Evolutionary conservation across 768 basidiomycete genomes (phyloP).

Genomic region (Auriscalpium vulgare): DNA sequence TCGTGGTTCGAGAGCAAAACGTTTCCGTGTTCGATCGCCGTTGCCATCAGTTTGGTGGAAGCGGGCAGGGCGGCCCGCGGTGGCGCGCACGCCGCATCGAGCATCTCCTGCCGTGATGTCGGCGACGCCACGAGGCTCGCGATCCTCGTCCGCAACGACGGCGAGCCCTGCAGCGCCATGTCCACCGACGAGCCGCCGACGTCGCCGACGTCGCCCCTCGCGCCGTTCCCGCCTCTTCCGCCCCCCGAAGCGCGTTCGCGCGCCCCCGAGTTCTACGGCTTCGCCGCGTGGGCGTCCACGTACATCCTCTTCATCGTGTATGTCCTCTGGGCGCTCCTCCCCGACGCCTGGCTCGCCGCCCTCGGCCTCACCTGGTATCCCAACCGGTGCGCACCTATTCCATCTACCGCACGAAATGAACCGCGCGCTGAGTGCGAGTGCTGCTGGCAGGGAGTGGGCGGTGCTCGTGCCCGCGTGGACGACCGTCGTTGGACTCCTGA

Average conservation of each 20-base stretch:
- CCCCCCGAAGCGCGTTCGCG: slow-evolving; percentile 48
- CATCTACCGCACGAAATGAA: too few relatives aligned
- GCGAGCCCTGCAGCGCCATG: too few relatives aligned
- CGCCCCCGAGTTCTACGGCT: slow-evolving; percentile 85
- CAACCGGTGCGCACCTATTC: slow-evolving; percentile 45
- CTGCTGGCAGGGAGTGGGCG: slow-evolving; percentile 66
- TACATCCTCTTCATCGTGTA: slow-evolving; percentile 62
- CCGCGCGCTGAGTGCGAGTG: too few relatives aligned
- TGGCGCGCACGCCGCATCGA: too few relatives aligned
- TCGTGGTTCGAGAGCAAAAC: neutral
- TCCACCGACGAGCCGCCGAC: neutral
- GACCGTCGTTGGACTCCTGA: slow-evolving; percentile 59
- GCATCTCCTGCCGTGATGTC: too few relatives aligned
- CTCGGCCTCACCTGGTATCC: slow-evolving; percentile 81
- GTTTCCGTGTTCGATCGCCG: too few relatives aligned
- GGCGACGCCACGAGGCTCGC: too few relatives aligned
- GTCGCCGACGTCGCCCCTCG: slow-evolving; percentile 35
- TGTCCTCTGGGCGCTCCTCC: slow-evolving; percentile 73
- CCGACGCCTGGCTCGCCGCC: slow-evolving; percentile 58
- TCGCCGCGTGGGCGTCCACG: slow-evolving; percentile 78
- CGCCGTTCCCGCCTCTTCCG: slow-evolving; percentile 36
- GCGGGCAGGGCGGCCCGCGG: too few relatives aligned
- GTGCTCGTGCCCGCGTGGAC: slow-evolving; percentile 75
- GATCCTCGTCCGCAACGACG: too few relatives aligned
- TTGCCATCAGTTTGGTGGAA: too few relatives aligned